A percentile compares a stretch with the other conserved stretches of the same genome.
These are phyloP conservation scores for Suillus ampliporus DNA, from an alignment of 768 basidiomycete species.

Conservation along the genomic window DNA sequence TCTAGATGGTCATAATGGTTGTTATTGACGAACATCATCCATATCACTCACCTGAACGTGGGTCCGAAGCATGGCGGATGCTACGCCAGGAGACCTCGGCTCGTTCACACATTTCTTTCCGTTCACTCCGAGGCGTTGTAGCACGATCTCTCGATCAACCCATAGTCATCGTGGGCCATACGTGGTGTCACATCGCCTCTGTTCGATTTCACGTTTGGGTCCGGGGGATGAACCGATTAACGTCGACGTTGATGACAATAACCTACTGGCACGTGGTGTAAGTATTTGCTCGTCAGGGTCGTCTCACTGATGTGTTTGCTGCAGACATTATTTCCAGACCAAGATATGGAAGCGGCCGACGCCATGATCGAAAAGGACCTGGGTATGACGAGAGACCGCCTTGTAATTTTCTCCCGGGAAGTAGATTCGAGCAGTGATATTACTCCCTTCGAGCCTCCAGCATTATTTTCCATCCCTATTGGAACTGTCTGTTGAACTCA, in stretches of 20 bases:
- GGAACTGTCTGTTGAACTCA: background rate
- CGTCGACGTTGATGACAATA: no score
- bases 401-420: background rate
- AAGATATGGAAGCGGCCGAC: no score
- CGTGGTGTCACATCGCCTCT: conserved; percentile 8
- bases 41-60: background rate
- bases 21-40: background rate
- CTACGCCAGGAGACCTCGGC: background rate
- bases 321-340: no score
- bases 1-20: background rate
- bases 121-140: background rate
- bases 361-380: no score
- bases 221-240: no score
- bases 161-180: background rate
- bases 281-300: no score
- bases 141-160: background rate
- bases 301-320: no score
- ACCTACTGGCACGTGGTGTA: no score
- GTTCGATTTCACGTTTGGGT: conserved; percentile 11
- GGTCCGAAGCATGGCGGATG: background rate
- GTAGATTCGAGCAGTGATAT: background rate
- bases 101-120: background rate
- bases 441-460: background rate
- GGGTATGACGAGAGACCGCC: background rate
- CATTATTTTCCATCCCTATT: background rate